These are phyloP conservation scores for Ramularia collo-cygni DNA, from an alignment of 2,329 filamentous ascomycete species.

Conservation along the genomic window DNA sequence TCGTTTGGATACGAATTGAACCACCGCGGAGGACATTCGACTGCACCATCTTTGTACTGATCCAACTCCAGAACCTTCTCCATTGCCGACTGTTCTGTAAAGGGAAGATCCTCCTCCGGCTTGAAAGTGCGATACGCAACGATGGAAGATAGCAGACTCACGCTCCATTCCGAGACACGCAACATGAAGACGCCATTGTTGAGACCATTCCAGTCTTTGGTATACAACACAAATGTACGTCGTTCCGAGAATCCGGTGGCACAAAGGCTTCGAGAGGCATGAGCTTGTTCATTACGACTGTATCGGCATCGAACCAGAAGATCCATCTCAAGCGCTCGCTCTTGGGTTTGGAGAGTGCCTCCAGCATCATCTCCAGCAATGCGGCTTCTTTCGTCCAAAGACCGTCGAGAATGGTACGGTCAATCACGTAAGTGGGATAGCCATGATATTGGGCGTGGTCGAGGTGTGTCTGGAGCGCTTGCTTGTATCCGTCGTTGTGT, in stretches of 20 bases:
- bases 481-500: slow-evolving; percentile 31
- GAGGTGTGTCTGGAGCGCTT: slow-evolving; percentile 35
- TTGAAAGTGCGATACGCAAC: slow-evolving; percentile 33
- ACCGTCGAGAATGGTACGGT: slow-evolving; percentile 34
- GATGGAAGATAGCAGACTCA: slow-evolving; percentile 34
- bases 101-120: slow-evolving; percentile 30
- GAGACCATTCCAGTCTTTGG: slow-evolving; percentile 35
- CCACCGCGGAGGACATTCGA: slow-evolving; percentile 35
- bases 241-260: slow-evolving; percentile 25
- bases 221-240: slow-evolving; percentile 31
- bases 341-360: slow-evolving; percentile 31
- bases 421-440: slow-evolving; percentile 36
- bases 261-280: slow-evolving; percentile 34
- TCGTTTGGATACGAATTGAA: slow-evolving; percentile 37
- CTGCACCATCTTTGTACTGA: slow-evolving; percentile 25
- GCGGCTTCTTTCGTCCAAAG: slow-evolving; percentile 40
- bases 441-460: slow-evolving; percentile 33
- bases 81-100: slow-evolving; percentile 37
- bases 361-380: slow-evolving; percentile 33
- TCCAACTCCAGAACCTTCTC: slow-evolving; percentile 28
- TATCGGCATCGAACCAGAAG: slow-evolving; percentile 38
- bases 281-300: slow-evolving; percentile 35
- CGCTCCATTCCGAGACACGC: slow-evolving; percentile 32
- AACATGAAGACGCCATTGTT: slow-evolving; percentile 38
- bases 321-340: slow-evolving; percentile 35